Evolutionary conservation across 768 basidiomycete genomes (phyloP), one percentile per base, ranked within the genome.

Genomic region (Phallus indusiatus): DNA sequence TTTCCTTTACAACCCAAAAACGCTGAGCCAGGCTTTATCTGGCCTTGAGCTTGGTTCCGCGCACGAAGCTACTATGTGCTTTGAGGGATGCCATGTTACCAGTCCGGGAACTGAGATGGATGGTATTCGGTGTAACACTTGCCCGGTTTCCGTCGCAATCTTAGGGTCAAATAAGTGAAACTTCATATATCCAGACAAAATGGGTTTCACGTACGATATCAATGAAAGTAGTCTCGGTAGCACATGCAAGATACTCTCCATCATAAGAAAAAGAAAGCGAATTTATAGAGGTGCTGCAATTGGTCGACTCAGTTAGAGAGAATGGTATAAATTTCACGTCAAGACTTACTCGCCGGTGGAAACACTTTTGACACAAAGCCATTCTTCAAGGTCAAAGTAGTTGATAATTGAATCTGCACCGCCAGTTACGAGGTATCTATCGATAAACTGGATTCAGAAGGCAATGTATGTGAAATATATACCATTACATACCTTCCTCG

Each of bases 361-460:
- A 61, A 90, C 88, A 17, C 87, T 89, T 50, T 85, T 78, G 4
- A 81, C 79, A 61, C 83, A 86, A 64, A 91, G 86, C 88, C 87
- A 90, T 60, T 90, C 85, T n/a, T 76, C 75, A 60, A 84, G 65
- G 67, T 90, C 88, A 65, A 89, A 90, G 67, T 91, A 73, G 65
- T 90, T 88, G 52, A 92, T 83, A 56, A 92, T 90, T 8, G 87
- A 88, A 67, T 92, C 89, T 57, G 81, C 78, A 12, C 89, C 89
- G 34, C 89, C 88, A 1, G 88, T 86, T 1, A 88, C 88, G 46
- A 90, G 77, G 63, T 90, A 90, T 55, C 84, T 85, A 61, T 3
- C 20, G 20, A 10, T 33, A 1, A 51, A 47, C 8, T 8, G n/a
- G 63, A 60, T 62, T 21, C 62, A 54, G 61, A 3, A 21, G 20